Evolutionary conservation across 2,329 filamentous ascomycete genomes (phyloP).

Genomic region (Sporothrix sp.): DNA sequence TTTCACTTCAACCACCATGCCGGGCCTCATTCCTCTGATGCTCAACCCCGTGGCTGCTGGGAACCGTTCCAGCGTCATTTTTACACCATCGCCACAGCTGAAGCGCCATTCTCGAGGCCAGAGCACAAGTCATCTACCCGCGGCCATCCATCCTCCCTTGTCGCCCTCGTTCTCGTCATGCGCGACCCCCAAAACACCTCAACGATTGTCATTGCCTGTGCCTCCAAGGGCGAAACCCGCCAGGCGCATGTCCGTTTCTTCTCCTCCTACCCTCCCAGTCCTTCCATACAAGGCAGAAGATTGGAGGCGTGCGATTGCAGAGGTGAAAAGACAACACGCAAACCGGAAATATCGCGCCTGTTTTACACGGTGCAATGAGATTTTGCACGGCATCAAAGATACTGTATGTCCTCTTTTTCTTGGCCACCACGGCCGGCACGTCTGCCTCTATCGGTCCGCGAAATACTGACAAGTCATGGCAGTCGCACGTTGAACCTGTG

Average conservation of each 20-base stretch:
- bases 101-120: conserved; percentile 8
- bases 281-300: conserved; percentile 38
- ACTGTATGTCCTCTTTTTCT: conserved; percentile 26
- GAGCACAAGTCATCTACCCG: conserved; percentile 7
- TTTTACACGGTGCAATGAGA: conserved; percentile 42
- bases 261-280: conserved; percentile 14
- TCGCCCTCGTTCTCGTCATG: neutral
- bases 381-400: conserved; percentile 40
- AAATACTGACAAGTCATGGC: neutral
- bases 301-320: conserved; percentile 41
- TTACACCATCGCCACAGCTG: neutral
- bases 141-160: neutral
- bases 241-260: conserved; percentile 19
- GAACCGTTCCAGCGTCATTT: conserved; percentile 15
- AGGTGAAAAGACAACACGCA: conserved; percentile 45
- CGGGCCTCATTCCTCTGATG: conserved; percentile 19
- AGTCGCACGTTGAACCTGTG: conserved; percentile 36
- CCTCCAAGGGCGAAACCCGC: conserved; percentile 12
- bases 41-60: conserved; percentile 15
- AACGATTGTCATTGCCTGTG: conserved; percentile 11
- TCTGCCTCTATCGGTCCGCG: neutral
- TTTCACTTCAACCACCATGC: conserved; percentile 11
- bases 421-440: neutral
- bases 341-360: conserved; percentile 43
- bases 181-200: neutral